These are phyloP conservation scores for Aspergillus sclerotiicarbonarius DNA, from an alignment of 495 filamentous ascomycete species.

Conservation along the genomic window DNA sequence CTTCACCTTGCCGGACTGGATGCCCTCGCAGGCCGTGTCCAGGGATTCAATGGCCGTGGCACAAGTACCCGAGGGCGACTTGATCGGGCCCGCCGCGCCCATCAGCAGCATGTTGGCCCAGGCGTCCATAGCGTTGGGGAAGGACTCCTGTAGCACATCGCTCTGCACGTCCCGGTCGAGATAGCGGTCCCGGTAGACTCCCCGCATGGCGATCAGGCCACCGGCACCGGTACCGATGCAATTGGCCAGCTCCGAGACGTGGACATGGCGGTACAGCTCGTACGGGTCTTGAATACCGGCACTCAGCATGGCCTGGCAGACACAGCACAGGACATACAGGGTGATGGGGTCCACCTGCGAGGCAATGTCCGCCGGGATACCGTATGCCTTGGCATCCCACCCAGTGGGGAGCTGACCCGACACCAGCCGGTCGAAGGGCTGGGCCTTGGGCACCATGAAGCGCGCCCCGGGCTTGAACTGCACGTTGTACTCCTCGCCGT, in stretches of 20 bases:
- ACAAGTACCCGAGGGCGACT: slow-evolving; percentile 94
- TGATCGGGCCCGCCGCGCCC: slow-evolving; percentile 96
- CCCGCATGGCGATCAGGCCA: slow-evolving; percentile 73
- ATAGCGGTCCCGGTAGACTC: slow-evolving; percentile 96
- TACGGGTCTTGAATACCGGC: slow-evolving; percentile 96
- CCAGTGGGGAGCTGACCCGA: slow-evolving; percentile 94
- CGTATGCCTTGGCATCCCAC: slow-evolving; percentile 90
- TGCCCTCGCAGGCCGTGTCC: slow-evolving; percentile 94
- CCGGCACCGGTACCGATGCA: slow-evolving; percentile 88
- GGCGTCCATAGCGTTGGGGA: slow-evolving; percentile 98
- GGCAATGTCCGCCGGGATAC: slow-evolving; percentile 93
- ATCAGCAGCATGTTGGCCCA: slow-evolving; percentile 98
- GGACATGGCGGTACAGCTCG: slow-evolving; percentile 98
- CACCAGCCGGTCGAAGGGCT: slow-evolving; percentile 89
- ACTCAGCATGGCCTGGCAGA: slow-evolving; percentile 79
- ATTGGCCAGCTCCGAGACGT: slow-evolving; percentile 94
- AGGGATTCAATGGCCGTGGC: slow-evolving; percentile 94
- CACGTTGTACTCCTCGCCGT: slow-evolving; percentile 36
- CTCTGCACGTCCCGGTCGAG: slow-evolving; percentile 93
- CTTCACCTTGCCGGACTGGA: slow-evolving; percentile 91
- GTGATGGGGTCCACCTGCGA: slow-evolving; percentile 93
- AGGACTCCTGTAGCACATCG: slow-evolving; percentile 96
- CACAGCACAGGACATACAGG: slow-evolving; percentile 85
- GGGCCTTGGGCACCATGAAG: slow-evolving; percentile 88
- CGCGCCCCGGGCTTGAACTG: slow-evolving; percentile 81